These are phyloP conservation scores for Russula griseocarnosa DNA, from an alignment of 768 basidiomycete genomes.

Conservation along the genomic window DNA sequence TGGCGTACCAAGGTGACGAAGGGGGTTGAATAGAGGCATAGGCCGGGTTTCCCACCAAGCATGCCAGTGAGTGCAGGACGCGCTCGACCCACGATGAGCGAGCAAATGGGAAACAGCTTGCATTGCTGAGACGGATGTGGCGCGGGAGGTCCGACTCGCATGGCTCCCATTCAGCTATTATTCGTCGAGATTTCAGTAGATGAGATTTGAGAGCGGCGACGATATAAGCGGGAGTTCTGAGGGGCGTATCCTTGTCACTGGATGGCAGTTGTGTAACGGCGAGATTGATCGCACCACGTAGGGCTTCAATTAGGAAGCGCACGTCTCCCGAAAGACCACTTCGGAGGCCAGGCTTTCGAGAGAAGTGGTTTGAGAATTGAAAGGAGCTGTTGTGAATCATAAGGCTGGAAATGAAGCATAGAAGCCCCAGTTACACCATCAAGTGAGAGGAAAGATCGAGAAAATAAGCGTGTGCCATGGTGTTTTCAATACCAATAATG, in stretches of 20 bases:
- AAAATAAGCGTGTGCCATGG: conserved; percentile 79
- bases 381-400: conserved; percentile 66
- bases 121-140: no score
- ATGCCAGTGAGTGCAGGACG: no score
- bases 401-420: conserved; percentile 79
- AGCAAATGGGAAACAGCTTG: no score
- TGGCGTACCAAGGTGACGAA: no score
- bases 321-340: conserved; percentile 58
- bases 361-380: conserved; percentile 56
- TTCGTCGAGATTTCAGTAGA: no score
- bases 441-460: conserved; percentile 40
- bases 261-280: conserved; percentile 34
- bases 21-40: no score
- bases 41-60: no score
- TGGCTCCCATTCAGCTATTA: no score
- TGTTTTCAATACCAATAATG: conserved; percentile 84
- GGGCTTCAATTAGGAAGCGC: conserved; percentile 71
- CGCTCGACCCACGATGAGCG: no score
- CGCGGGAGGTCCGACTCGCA: no score
- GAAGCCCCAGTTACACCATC: conserved; percentile 38
- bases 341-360: conserved; percentile 27
- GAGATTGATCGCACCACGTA: conserved; percentile 73
- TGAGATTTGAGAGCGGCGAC: conserved; percentile 72
- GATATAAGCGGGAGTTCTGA: conserved; percentile 63
- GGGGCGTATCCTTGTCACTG: conserved; percentile 33